Evolutionary conservation across 164 flowering plant species (phyloP), one percentile per base, ranked within the genome.

Genomic region (Liriodendron chinense): DNA sequence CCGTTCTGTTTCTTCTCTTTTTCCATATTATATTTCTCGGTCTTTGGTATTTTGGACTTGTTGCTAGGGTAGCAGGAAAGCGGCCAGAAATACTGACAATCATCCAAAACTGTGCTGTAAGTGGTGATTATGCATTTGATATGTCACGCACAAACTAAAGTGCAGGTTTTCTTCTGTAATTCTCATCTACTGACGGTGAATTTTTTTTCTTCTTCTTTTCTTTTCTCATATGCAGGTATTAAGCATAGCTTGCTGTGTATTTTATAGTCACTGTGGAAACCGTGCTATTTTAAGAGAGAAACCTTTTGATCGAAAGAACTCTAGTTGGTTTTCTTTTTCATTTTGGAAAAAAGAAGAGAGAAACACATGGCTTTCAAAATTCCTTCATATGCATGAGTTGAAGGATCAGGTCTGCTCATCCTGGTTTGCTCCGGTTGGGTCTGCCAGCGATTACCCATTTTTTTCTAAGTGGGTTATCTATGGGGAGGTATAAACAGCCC

Each of bases 361-460:
- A 67, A 86, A 86, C 77, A 83, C 91, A 70, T 93, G 88, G 98
- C 84, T 94, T 64, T 84, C 91, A 48, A 89, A 88, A 76, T 85
- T 93, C 26, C 61, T 94, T 65, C 89, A 82, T 9, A 84, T 94
- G 86, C 83, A 90, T 84, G 90, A 96, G 82, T 87, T 88, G 77
- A 94, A 96, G 80, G 97, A 94, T 57, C 91, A 91, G 78, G 89
- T 96, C 62, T 94, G 99, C 85, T 89, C 91, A 62, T 96, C 99
- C 75, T 96, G 99, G 99, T 96, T 96, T 89, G 99, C 98, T 63
- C 98, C 98, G n/a, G 98, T 96, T 81, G 99, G 99, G 20, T 93
- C 97, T 72, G 99, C 98, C 26, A 91, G 91, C 85, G 99, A 96
- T 77, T 96, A 93, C 84, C 99, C 99, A 25, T 82, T 96, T 74